These are phyloP conservation scores for Ustilaginoidea virens DNA, from an alignment of 2,329 filamentous ascomycete species.

Conservation along the genomic window DNA sequence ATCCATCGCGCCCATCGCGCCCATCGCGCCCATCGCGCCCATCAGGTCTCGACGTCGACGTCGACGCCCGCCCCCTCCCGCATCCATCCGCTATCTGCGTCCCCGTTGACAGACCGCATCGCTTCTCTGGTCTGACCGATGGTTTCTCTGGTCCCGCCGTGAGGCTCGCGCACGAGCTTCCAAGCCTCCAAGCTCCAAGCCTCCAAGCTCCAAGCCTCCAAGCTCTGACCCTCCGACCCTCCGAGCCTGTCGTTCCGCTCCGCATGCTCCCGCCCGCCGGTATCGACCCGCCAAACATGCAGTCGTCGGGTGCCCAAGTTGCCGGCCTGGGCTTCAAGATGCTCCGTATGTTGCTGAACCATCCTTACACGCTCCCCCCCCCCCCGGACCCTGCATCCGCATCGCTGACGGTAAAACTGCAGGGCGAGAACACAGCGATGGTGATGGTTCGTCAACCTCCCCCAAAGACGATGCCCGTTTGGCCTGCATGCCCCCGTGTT, in stretches of 20 bases:
- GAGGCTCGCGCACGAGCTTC: conserved; percentile 10
- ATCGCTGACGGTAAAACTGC: conserved; percentile 2
- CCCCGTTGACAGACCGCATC: background rate
- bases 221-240: too few relatives aligned
- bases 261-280: too few relatives aligned
- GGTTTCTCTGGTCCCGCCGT: conserved; percentile 9
- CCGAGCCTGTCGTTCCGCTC: too few relatives aligned
- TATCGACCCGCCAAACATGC: conserved; percentile 8
- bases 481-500: conserved; percentile 3
- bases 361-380: too few relatives aligned
- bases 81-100: too few relatives aligned
- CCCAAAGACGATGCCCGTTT: background rate
- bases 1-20: too few relatives aligned
- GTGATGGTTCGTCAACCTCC: conserved; percentile 15
- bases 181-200: conserved; percentile 1
- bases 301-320: conserved; percentile 12
- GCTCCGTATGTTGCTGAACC: conserved; percentile 16
- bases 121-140: conserved; percentile 6
- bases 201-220: too few relatives aligned
- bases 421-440: conserved; percentile 14
- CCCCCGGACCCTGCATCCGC: too few relatives aligned
- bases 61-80: too few relatives aligned
- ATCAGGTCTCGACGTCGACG: too few relatives aligned
- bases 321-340: conserved; percentile 16
- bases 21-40: too few relatives aligned